These are phyloP conservation scores for Endoconidiophora polonica DNA, from an alignment of 2,329 filamentous ascomycete species.

Conservation along the genomic window DNA sequence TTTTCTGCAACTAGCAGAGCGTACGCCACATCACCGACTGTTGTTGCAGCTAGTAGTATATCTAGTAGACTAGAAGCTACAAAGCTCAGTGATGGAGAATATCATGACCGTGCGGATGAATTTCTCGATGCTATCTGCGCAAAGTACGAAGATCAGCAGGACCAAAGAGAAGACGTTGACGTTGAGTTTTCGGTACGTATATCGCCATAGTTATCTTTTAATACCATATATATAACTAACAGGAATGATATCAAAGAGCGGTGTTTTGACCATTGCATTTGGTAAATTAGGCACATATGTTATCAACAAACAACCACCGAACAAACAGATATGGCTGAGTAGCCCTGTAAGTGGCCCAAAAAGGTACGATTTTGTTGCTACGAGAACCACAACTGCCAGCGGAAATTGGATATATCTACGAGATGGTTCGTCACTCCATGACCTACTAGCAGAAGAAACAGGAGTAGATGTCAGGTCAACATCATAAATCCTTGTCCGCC, in stretches of 20 bases:
- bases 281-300: slow-evolving; percentile 66
- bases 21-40: background rate
- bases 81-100: slow-evolving; percentile 37
- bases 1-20: too few species aligned
- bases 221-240: slow-evolving; percentile 7
- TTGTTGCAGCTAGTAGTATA: slow-evolving; percentile 2
- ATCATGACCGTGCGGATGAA: slow-evolving; percentile 59
- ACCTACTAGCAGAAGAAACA: slow-evolving; percentile 61
- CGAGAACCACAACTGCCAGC: slow-evolving; percentile 53
- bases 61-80: background rate
- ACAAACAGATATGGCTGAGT: slow-evolving; percentile 94
- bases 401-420: slow-evolving; percentile 80
- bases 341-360: slow-evolving; percentile 85
- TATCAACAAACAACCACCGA: slow-evolving; percentile 95
- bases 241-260: slow-evolving; percentile 40
- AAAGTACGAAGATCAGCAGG: slow-evolving; percentile 57
- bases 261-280: slow-evolving; percentile 64
- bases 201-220: background rate
- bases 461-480: slow-evolving; percentile 37
- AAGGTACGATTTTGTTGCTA: slow-evolving; percentile 70
- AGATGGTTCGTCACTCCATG: slow-evolving; percentile 60
- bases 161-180: slow-evolving; percentile 59
- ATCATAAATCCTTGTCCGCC: too few species aligned
- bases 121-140: slow-evolving; percentile 46
- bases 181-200: slow-evolving; percentile 69